Base-by-base conservation (phyloP, 139 green algal genomes). In the Chlamydomonas sp. region DNA sequence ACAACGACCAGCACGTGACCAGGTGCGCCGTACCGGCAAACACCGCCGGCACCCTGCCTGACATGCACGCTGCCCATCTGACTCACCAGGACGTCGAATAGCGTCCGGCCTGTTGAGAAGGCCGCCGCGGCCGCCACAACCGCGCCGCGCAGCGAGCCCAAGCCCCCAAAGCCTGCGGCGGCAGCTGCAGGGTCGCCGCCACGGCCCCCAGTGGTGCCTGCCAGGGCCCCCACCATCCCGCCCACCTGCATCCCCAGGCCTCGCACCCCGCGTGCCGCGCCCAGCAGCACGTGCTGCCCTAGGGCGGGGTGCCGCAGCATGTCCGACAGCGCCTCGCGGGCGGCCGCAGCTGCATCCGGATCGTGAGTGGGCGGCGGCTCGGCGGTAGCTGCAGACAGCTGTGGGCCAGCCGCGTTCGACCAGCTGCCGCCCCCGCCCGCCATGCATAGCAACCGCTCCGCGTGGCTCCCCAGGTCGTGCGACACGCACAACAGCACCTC, bases 201-300 rank as follows among this genome's bases (percentile, higher is more conserved):
- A 15, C 77, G 12, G 57, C 76, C 6, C 58, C 31, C 60, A 49
- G 4, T 61, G 67, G 57, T 18, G 68, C 3, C 18, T 31, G n/a
- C 72, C 1, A 1, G n/a, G 3, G n/a, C 31, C 15, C n/a, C 57
- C 81, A 3, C 81, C 58, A 18, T 59, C 68, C 0, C 58, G 17
- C 4, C 20, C 71, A 79, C 60, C 69, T 59, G 7, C 59, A 57
- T 59, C 15, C 68, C 81, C 59, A 86, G 18, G 4, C 64, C 69
- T 5, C 68, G 81, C 16, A 86, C 71, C 59, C 74, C 63, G 60
- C 79, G 69, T 20, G 81, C 69, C 58, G 81, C 81, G 31, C 57
- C 77, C 59, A 79, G 59, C 81, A 86, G 59, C 81, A 79, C 81
- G n/a, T 86, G 81, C 71, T 79, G 81, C 0, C 81, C 81, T 60